These are phyloP conservation scores for Scutellaria galericulata DNA, from an alignment of 257 asterid genomes.

Conservation along the genomic window DNA sequence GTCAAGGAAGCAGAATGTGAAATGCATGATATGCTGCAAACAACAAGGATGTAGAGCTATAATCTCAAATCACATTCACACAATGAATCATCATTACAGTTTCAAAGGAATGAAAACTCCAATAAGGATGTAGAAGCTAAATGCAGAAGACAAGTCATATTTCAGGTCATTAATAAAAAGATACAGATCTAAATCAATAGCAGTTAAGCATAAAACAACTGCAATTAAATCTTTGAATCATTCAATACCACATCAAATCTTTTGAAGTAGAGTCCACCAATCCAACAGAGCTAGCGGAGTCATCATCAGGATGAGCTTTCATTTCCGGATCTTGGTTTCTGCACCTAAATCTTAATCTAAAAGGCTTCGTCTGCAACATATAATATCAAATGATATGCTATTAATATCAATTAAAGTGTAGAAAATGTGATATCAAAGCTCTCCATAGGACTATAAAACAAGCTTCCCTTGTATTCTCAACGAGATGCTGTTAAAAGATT, in stretches of 20 bases:
- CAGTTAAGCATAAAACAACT: slow-evolving; percentile 12
- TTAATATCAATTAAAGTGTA: slow-evolving; percentile 8
- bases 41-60: background rate
- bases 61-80: background rate
- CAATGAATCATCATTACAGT: slow-evolving; percentile 9
- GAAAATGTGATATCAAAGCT: slow-evolving; percentile 16
- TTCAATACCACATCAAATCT: slow-evolving; percentile 68
- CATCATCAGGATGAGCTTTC: slow-evolving; percentile 45
- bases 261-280: slow-evolving; percentile 44
- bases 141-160: background rate
- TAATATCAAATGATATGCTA: slow-evolving; percentile 15
- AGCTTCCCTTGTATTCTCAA: background rate
- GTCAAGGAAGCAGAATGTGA: background rate
- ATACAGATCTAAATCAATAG: background rate
- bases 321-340: slow-evolving; percentile 45
- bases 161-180: background rate
- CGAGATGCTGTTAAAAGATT: background rate
- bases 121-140: background rate
- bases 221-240: slow-evolving; percentile 6
- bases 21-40: slow-evolving; percentile 8
- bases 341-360: slow-evolving; percentile 71
- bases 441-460: background rate
- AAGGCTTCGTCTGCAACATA: slow-evolving; percentile 63
- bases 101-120: background rate
- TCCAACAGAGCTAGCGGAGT: slow-evolving; percentile 42